Conservation (phyloP, 768 basidiomycete genomes). For the Pleurotus giganteus region DNA sequence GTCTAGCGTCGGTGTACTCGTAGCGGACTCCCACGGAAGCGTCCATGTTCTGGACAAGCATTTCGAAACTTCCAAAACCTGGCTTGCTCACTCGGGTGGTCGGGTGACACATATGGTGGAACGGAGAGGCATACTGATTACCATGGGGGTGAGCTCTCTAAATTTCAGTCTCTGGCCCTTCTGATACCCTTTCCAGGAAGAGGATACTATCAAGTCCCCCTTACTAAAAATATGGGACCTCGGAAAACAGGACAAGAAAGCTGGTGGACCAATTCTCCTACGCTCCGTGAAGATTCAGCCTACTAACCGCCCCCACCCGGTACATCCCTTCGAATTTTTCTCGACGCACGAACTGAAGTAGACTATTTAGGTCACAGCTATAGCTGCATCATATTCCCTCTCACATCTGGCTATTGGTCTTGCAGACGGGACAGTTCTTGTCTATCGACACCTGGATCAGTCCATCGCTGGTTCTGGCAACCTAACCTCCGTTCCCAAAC, state of each 20-base stretch:
- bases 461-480: constrained; percentile 67
- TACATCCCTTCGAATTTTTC: constrained; percentile 21
- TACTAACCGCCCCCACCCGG: constrained; percentile 76
- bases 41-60: constrained; percentile 73
- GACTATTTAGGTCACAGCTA: constrained; percentile 59
- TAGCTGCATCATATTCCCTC: constrained; percentile 75
- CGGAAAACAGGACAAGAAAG: constrained; percentile 63
- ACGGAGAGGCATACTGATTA: constrained; percentile 77
- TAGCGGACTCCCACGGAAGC: constrained; percentile 85
- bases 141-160: constrained; percentile 70
- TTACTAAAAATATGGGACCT: constrained; percentile 91
- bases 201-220: constrained; percentile 62
- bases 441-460: constrained; percentile 91
- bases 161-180: constrained; percentile 2
- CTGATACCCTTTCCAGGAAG: constrained; percentile 53
- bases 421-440: constrained; percentile 90
- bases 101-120: constrained; percentile 88
- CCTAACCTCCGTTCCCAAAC: constrained; percentile 80
- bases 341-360: constrained; percentile 3
- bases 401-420: constrained; percentile 90
- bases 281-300: constrained; percentile 78
- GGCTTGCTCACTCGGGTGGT: constrained; percentile 79
- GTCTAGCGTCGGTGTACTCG: constrained; percentile 65
- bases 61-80: constrained; percentile 69
- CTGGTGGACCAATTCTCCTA: constrained; percentile 57